These are phyloP conservation scores for Microcyclospora tardicrescens DNA, from an alignment of 2,329 filamentous ascomycete genomes.

Conservation along the genomic window DNA sequence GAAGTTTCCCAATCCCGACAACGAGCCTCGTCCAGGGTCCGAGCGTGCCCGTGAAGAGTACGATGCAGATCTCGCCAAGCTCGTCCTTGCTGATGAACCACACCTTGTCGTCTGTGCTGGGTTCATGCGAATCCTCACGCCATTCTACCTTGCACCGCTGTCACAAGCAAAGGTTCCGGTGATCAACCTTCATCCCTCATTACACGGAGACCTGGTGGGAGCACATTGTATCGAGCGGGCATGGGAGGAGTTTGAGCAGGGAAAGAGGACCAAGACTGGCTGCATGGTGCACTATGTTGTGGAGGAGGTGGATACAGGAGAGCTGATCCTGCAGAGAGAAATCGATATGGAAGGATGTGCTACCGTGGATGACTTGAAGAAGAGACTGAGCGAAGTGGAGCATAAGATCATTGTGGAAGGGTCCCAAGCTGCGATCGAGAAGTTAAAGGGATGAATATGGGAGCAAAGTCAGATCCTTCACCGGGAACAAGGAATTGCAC, in stretches of 20 bases:
- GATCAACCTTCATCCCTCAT: slow-evolving; percentile 71
- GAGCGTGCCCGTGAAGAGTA: slow-evolving; percentile 50
- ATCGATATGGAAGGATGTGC: slow-evolving; percentile 50
- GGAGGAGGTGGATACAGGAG: slow-evolving; percentile 63
- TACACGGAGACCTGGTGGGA: slow-evolving; percentile 65
- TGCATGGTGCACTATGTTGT: slow-evolving; percentile 82
- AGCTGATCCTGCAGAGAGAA: slow-evolving; percentile 57
- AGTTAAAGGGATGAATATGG: neutral
- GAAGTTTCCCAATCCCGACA: slow-evolving; percentile 38
- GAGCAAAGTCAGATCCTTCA: too few species aligned
- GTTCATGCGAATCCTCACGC: slow-evolving; percentile 74
- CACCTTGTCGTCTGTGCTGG: slow-evolving; percentile 71
- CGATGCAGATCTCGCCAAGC: slow-evolving; percentile 59
- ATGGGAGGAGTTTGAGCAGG: slow-evolving; percentile 56
- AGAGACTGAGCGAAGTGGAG: slow-evolving; percentile 63
- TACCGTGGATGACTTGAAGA: slow-evolving; percentile 51
- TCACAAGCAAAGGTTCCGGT: slow-evolving; percentile 49
- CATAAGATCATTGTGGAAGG: slow-evolving; percentile 70
- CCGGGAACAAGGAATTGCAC: too few species aligned
- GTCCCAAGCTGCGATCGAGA: slow-evolving; percentile 39
- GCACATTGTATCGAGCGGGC: slow-evolving; percentile 60
- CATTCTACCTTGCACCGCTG: slow-evolving; percentile 56
- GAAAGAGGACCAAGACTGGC: slow-evolving; percentile 56
- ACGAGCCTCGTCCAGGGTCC: slow-evolving; percentile 29
- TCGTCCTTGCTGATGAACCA: slow-evolving; percentile 52